Evolutionary conservation across 306 rosid genomes (phyloP).

Genomic region (Cucurbita moschata): DNA sequence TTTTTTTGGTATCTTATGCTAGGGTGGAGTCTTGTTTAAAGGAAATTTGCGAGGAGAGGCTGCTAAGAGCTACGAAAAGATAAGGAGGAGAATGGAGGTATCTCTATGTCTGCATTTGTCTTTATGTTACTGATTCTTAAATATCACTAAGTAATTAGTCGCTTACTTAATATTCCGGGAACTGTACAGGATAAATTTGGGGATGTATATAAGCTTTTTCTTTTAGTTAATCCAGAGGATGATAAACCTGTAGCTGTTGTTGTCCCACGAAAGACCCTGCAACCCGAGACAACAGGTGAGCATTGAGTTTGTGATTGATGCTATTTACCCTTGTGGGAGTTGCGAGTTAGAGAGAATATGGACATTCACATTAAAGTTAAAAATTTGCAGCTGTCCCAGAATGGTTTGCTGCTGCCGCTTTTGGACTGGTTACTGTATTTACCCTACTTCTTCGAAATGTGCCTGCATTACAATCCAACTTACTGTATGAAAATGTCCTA

Average conservation of each 20-base stretch:
- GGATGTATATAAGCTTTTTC: conserved; percentile 72
- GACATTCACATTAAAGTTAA: not conserved
- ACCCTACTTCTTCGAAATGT: conserved; percentile 84
- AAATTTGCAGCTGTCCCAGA: conserved; percentile 76
- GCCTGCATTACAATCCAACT: conserved; percentile 74
- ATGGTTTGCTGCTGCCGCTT: conserved; percentile 89
- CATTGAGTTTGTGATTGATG: conserved; percentile 2
- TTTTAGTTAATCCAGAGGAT: conserved; percentile 90
- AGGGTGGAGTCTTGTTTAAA: conserved; percentile 93
- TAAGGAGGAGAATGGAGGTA: conserved; percentile 72
- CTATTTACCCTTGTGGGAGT: not conserved
- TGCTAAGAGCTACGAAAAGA: conserved; percentile 77
- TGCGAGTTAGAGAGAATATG: not conserved
- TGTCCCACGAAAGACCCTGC: conserved; percentile 75
- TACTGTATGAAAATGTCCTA: conserved; percentile 40
- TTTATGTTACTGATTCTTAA: not conserved
- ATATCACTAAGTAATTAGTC: not conserved
- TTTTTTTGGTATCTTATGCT: conserved; percentile 8
- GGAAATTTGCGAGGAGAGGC: conserved; percentile 92
- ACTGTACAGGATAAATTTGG: conserved; percentile 63
- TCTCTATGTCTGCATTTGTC: not conserved
- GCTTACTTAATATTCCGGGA: not conserved
- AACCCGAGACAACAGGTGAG: conserved; percentile 80
- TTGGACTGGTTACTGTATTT: conserved; percentile 81
- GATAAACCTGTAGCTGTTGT: conserved; percentile 94